These are phyloP conservation scores for Stagonosporopsis tanaceti DNA, from an alignment of 2,329 filamentous ascomycete species.

Conservation along the genomic window DNA sequence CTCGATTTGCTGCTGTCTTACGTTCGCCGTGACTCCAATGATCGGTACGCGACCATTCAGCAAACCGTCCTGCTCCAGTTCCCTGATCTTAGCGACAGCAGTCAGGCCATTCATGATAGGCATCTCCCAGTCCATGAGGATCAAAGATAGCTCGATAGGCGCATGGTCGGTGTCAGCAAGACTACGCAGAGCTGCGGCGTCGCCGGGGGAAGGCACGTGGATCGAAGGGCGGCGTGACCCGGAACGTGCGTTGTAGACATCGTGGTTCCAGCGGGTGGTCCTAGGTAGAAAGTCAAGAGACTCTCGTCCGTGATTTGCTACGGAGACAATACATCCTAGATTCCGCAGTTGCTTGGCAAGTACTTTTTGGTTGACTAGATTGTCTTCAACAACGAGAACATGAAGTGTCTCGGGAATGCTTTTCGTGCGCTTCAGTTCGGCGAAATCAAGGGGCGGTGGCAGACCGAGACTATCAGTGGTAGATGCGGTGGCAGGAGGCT, in stretches of 20 bases:
- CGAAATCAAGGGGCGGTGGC: conserved; percentile 13
- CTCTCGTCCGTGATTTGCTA: conserved; percentile 52
- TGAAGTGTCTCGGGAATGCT: conserved; percentile 26
- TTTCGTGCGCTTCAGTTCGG: conserved; percentile 19
- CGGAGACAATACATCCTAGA: conserved; percentile 46
- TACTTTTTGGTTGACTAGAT: conserved; percentile 53
- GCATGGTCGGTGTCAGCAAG: not conserved
- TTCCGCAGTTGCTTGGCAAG: conserved; percentile 51
- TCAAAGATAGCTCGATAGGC: conserved; percentile 28
- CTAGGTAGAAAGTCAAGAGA: conserved; percentile 45
- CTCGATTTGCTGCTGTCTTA: conserved; percentile 41
- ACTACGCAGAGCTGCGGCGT: not conserved
- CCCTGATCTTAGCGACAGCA: conserved; percentile 38
- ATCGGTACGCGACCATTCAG: conserved; percentile 37
- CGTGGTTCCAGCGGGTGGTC: conserved; percentile 36
- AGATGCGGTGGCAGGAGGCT: not conserved
- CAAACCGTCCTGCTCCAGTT: conserved; percentile 31
- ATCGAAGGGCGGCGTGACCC: conserved; percentile 56
- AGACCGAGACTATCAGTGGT: conserved; percentile 14
- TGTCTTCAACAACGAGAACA: conserved; percentile 50
- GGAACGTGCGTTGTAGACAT: not conserved
- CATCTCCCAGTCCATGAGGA: conserved; percentile 49
- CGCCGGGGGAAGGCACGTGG: conserved; percentile 36
- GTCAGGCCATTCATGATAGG: conserved; percentile 45
- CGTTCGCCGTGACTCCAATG: conserved; percentile 49